Percentiles rank a stretch among this genome's conserved stretches.
Evolutionary conservation across 495 filamentous ascomycete species (phyloP).

Genomic region (Penicillium pancosmium): DNA sequence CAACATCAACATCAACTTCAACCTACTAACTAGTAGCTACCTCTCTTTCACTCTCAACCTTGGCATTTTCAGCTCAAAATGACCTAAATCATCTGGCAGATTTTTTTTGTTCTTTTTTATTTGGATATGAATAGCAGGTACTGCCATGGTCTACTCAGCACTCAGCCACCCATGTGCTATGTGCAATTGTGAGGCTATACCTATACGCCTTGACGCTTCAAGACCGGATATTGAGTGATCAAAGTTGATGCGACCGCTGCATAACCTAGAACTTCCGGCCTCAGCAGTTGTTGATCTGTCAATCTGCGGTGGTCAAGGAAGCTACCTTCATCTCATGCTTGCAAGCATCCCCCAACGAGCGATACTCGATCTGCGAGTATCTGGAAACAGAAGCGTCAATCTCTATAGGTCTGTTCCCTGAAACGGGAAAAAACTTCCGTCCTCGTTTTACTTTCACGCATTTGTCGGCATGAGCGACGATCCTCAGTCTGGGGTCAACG

Average conservation of each 20-base stretch:
- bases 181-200: no score
- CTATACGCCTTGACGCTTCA: no score
- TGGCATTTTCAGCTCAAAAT: background rate
- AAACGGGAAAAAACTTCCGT: background rate
- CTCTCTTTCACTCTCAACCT: no score
- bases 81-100: background rate
- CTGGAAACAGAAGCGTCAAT: background rate
- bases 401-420: background rate
- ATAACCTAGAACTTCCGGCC: no score
- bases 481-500: conserved; percentile 4
- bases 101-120: background rate
- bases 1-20: background rate
- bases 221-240: no score
- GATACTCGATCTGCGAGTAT: background rate
- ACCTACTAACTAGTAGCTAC: no score
- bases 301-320: no score
- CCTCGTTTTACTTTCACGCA: background rate
- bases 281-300: no score
- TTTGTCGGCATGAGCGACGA: conserved; percentile 5
- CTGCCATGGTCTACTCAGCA: no score
- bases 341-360: background rate
- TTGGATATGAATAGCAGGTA: no score
- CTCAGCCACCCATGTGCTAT: no score
- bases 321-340: background rate
- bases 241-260: no score